phyloP scores from a whole-genome alignment of 768 basidiomycete genomes.

The Xerocomellus intermedius region DNA sequence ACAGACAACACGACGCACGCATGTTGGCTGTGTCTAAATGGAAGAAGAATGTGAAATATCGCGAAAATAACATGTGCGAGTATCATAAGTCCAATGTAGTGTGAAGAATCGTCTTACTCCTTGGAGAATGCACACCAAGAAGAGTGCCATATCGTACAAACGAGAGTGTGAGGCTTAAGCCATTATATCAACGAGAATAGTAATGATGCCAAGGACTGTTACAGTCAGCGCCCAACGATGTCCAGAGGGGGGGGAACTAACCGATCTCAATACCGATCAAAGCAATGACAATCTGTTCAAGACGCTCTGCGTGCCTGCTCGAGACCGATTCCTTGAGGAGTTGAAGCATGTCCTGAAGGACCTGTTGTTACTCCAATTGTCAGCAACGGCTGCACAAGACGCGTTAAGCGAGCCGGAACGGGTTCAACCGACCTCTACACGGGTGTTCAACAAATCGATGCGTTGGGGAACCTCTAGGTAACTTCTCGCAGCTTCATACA shows the following conservation, averaged over 20 bases:
- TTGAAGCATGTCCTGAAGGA: constrained; percentile 95
- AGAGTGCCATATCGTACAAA: constrained; percentile 11
- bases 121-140: constrained; percentile 1
- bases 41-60: neutral
- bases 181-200: constrained; percentile 84
- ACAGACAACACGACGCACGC: neutral
- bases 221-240: neutral
- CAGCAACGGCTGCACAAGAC: neutral
- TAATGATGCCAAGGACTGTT: constrained; percentile 83
- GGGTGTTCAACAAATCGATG: constrained; percentile 88
- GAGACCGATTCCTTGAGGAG: constrained; percentile 93
- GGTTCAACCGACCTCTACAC: constrained; percentile 71
- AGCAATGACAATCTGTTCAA: constrained; percentile 91
- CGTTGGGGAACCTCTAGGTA: constrained; percentile 95
- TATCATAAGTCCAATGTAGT: constrained; percentile 7
- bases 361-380: constrained; percentile 41
- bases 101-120: constrained; percentile 1
- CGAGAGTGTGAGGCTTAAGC: constrained; percentile 32
- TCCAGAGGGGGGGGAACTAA: constrained; percentile 31
- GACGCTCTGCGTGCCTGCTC: constrained; percentile 82
- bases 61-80: constrained; percentile 3
- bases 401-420: constrained; percentile 6
- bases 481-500: constrained; percentile 90
- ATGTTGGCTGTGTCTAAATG: neutral
- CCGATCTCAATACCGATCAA: constrained; percentile 88